Evolutionary conservation across 371 early-diverging fungal genomes (phyloP), one percentile per base, ranked within the genome.

Genomic region (Choanephora cucurbitarum): DNA sequence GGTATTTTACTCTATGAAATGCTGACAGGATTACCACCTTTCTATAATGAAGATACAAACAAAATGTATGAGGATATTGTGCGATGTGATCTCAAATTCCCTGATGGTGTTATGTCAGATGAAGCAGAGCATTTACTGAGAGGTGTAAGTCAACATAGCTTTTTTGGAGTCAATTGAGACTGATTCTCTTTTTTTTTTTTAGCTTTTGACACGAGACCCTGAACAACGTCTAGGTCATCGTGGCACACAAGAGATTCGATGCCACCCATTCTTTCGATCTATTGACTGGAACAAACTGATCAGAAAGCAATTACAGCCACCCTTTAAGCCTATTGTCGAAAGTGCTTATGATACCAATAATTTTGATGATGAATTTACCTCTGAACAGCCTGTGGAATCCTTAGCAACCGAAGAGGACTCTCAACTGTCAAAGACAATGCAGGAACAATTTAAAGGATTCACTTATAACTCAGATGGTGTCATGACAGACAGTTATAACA

Each of bases 1-100:
- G 99, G 98, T 37, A 93, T 99, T 37, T 79, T 98, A 43, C 78
- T 99, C 22, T 99, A 92, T 76, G 97, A 98, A 70, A 94, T 99
- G 94, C 72, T 96, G 73, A 87, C 91, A 11, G 96, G 96, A 6
- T 80, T 95, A 42, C 96, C 96, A 28, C 96, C 98, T 1, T 97
- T 95, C 75, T 97, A 96, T 64, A 93, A 94, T 70, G 96, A 96
- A 67, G 93, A 96, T 65, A 89, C 90, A 57, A 92, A 94, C 62
- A 94, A 93, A 67, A 96, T 97, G 95, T 96, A 97, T 74, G 80
- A 90, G 55, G 92, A 92, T 75, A 96, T 97, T 56, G 73, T 97
- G 34, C 82, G 87, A 43, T 91, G 91, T 41, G 89, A 90, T 58
- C 74, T 97, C 6, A 71, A 76, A 52, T 95, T 95, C 80, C 91